Conservation (phyloP, 495 filamentous ascomycete species). For the Xylaria longipes region DNA sequence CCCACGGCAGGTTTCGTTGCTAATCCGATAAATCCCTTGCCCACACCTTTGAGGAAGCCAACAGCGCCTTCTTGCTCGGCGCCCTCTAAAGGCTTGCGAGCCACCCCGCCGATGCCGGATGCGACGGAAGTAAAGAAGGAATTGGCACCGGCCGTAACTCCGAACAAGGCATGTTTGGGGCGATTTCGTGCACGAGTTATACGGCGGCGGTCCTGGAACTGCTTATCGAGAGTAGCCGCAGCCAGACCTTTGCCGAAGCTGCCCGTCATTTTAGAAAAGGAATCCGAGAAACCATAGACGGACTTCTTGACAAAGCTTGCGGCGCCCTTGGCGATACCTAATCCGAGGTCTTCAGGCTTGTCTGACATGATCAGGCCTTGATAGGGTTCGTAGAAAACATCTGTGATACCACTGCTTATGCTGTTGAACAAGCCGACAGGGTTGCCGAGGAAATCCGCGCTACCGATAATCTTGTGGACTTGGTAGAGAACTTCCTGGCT, state of each 20-base stretch:
- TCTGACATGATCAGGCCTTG: conserved; percentile 98
- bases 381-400: conserved; percentile 99
- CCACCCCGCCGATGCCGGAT: conserved; percentile 89
- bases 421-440: conserved; percentile 98
- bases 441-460: conserved; percentile 98
- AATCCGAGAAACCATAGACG: conserved; percentile 94
- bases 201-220: conserved; percentile 94
- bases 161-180: conserved; percentile 95
- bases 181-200: conserved; percentile 93
- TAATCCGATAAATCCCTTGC: conserved; percentile 89
- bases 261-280: conserved; percentile 94
- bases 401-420: conserved; percentile 92
- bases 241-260: conserved; percentile 95
- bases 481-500: conserved; percentile 95
- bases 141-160: conserved; percentile 93
- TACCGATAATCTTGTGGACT: conserved; percentile 94
- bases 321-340: conserved; percentile 95
- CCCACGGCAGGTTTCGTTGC: conserved; percentile 97
- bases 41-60: conserved; percentile 96
- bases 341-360: conserved; percentile 87
- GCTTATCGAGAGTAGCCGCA: conserved; percentile 94
- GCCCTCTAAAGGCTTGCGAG: conserved; percentile 90
- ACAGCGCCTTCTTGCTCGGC: conserved; percentile 93
- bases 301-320: conserved; percentile 98
- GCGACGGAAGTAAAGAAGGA: conserved; percentile 92